Evolutionary conservation across 2,329 filamentous ascomycete genomes (phyloP).

Genomic region (Domatiomyces globalis): DNA sequence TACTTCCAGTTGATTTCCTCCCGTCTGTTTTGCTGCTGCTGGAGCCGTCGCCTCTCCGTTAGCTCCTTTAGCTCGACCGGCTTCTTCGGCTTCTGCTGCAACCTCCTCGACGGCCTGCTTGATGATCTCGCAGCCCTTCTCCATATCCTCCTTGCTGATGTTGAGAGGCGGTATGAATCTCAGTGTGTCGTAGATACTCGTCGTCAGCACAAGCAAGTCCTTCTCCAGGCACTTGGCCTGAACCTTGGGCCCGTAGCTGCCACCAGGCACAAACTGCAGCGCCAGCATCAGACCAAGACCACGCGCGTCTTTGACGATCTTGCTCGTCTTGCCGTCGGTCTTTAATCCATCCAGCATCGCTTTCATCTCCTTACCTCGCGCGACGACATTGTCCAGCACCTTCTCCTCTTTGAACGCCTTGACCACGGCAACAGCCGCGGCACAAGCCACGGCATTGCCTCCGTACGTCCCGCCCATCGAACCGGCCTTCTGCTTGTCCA

Average conservation of each 20-base stretch:
- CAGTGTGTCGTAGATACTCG: conserved; percentile 28
- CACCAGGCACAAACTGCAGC: conserved; percentile 24
- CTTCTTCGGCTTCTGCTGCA: conserved; percentile 13
- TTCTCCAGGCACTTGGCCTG: conserved; percentile 28
- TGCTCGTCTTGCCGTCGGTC: conserved; percentile 18
- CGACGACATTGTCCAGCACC: conserved; percentile 25
- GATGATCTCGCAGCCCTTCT: conserved; percentile 24
- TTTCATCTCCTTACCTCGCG: conserved; percentile 19
- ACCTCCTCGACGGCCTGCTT: conserved; percentile 26
- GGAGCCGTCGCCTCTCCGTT: background rate
- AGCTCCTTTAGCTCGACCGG: background rate
- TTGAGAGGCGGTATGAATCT: conserved; percentile 28
- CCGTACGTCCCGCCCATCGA: conserved; percentile 28
- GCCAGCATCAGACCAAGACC: conserved; percentile 29
- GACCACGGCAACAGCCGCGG: conserved; percentile 24
- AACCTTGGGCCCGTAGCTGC: conserved; percentile 25
- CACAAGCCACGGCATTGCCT: conserved; percentile 26
- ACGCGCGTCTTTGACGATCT: conserved; percentile 26
- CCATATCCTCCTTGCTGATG: conserved; percentile 27
- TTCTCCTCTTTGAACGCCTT: conserved; percentile 26
- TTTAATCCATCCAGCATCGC: conserved; percentile 18
- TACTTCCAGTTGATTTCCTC: background rate
- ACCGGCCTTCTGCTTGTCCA: conserved; percentile 25
- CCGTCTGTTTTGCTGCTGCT: background rate
- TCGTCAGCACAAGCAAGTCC: conserved; percentile 27